phyloP scores from a whole-genome alignment of 2,329 filamentous ascomycete genomes.

The Penicillium sp. region DNA sequence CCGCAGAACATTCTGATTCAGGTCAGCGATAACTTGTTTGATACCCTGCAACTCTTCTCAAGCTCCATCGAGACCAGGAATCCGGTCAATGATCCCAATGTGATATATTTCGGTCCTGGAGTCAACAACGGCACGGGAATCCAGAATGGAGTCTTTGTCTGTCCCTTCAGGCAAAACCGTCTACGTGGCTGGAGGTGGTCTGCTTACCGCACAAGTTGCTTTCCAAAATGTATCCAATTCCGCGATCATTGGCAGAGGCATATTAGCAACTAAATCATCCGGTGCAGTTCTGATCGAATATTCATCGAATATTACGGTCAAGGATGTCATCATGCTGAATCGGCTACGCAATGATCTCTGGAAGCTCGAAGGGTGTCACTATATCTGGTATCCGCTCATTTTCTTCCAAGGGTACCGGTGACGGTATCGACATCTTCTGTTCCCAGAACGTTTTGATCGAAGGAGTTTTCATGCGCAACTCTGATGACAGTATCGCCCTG shows the following conservation, averaged over 20 bases:
- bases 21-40: background rate
- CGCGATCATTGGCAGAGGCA: background rate
- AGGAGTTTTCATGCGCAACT: background rate
- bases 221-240: background rate
- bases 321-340: background rate
- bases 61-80: background rate
- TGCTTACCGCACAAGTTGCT: background rate
- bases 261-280: background rate
- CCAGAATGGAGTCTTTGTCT: background rate
- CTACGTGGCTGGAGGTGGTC: background rate
- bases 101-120: background rate
- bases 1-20: background rate
- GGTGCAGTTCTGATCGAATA: background rate
- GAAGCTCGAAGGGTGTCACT: background rate
- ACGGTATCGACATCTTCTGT: background rate
- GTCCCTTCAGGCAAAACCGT: background rate
- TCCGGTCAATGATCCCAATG: background rate
- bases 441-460: background rate
- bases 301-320: background rate
- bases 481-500: background rate
- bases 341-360: background rate
- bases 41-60: background rate
- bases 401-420: background rate
- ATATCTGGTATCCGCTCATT: background rate
- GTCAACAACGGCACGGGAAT: background rate